Base-by-base conservation (phyloP, 345 rosid species). In the Mallotus nudiflorus region DNA sequence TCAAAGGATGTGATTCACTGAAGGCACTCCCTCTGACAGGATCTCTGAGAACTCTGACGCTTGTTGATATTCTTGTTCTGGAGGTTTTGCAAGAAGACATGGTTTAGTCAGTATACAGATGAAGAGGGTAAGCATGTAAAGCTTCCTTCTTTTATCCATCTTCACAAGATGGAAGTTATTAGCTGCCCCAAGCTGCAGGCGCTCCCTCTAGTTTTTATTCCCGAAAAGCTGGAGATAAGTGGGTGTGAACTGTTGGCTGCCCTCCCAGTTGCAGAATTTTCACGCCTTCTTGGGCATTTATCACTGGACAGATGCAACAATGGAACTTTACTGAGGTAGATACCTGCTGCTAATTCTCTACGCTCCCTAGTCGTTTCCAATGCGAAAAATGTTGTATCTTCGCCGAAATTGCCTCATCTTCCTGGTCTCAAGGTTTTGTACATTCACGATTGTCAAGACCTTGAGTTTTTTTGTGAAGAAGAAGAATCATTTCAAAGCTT, bases 361-460 rank as follows among this genome's bases (percentile, higher is more conserved):
- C 22, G 51, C 46, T 66, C 70, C 31, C 70, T 52, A 22, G 60
- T 72, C 82, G 58, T 76, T 37, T 76, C 75, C 28, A 75, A 53
- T 58, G 45, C 77, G 46, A 69, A 61, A 33, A 9, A n/a, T n/a
- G n/a, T 68, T 20, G 35, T 24, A 20, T 59, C 63, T 9, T 55
- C 75, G 35, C 74, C 80, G 25, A 60, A 27, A 19, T 53, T 68
- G 83, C 77, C 75, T 7, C 52, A 60, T 14, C 83, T 80, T 65
- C 75, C 72, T 0, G 77, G 77, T 18, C 80, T 75, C 29, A 69
- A 46, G 62, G 57, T 60, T 58, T 61, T 80, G 69, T 59, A 80
- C 63, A 72, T 75, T 42, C 44, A 45, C 0, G 11, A 61, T 12
- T 80, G 75, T 71, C 0, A 72, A 14, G 72, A 72, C 14, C 80